phyloP scores from a whole-genome alignment of 352 stramenopile genomes.

The Ophiocytium majus region DNA sequence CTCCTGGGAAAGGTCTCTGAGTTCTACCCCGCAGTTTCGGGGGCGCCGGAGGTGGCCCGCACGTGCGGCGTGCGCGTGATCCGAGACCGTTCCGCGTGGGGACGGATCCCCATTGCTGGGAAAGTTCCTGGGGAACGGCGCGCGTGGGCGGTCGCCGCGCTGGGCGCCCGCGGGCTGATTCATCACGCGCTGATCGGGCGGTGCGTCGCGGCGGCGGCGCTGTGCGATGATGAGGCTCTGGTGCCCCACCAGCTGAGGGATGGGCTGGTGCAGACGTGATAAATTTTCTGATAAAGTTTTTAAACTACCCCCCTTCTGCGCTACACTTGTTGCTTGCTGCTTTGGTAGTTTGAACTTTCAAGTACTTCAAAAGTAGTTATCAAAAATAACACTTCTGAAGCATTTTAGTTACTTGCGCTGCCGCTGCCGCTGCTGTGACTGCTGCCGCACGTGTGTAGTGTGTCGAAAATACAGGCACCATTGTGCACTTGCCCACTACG shows the following conservation, averaged over 20 bases:
- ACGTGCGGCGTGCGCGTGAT: slow-evolving; percentile 51
- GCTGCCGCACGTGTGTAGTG: background rate
- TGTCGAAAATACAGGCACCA: no score
- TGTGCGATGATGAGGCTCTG: slow-evolving; percentile 30
- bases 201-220: slow-evolving; percentile 30
- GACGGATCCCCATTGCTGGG: slow-evolving; percentile 45
- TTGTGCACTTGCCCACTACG: no score
- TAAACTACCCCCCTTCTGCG: no score
- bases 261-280: background rate
- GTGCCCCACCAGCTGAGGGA: slow-evolving; percentile 33
- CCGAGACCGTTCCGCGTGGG: slow-evolving; percentile 33
- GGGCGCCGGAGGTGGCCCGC: background rate
- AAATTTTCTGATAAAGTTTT: no score
- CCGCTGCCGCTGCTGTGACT: background rate
- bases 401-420: background rate
- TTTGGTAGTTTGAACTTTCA: no score
- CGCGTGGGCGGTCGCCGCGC: slow-evolving; percentile 38
- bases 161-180: slow-evolving; percentile 48
- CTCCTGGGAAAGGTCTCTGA: slow-evolving; percentile 28
- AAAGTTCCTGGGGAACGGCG: slow-evolving; percentile 24
- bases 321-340: no score
- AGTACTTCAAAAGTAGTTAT: background rate
- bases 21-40: slow-evolving; percentile 41
- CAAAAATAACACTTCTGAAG: background rate
- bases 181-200: slow-evolving; percentile 48